Evolutionary conservation across 805 yeast species (phyloP).

Genomic region (Zygosaccharomyces bailii): DNA sequence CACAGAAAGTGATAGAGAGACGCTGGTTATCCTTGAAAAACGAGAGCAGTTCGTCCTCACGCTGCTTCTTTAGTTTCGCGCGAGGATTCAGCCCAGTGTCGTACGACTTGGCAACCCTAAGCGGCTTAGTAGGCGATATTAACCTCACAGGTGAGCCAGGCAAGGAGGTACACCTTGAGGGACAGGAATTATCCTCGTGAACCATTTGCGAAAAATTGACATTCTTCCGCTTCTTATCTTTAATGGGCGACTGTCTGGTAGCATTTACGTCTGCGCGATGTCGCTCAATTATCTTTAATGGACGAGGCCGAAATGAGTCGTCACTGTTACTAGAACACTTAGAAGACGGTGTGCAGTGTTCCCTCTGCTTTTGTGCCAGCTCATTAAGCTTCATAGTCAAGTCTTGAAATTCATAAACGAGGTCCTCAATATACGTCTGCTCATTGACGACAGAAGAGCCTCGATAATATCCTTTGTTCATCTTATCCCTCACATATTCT

Average conservation of each 20-base stretch:
- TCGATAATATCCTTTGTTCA: slow-evolving; percentile 14
- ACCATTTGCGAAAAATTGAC: slow-evolving; percentile 4
- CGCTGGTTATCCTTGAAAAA: slow-evolving; percentile 35
- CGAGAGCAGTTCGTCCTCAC: slow-evolving; percentile 15
- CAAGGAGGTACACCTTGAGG: slow-evolving; percentile 16
- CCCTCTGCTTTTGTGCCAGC: slow-evolving; percentile 15
- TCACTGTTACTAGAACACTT: slow-evolving; percentile 16
- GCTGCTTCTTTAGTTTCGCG: slow-evolving; percentile 7
- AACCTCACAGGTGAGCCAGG: slow-evolving; percentile 24
- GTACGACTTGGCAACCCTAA: slow-evolving; percentile 29
- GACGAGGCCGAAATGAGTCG: slow-evolving; percentile 18
- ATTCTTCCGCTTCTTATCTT: slow-evolving; percentile 7
- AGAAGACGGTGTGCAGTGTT: slow-evolving; percentile 20
- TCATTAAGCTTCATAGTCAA: slow-evolving; percentile 27
- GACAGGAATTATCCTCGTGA: neutral
- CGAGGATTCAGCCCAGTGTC: slow-evolving; percentile 26
- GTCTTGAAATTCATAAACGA: slow-evolving; percentile 30
- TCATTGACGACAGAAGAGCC: slow-evolving; percentile 7
- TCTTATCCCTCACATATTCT: slow-evolving; percentile 22
- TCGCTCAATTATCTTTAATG: slow-evolving; percentile 28
- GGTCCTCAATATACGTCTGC: slow-evolving; percentile 22
- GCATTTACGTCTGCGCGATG: slow-evolving; percentile 11
- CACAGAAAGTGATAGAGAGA: slow-evolving; percentile 33
- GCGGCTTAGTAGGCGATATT: slow-evolving; percentile 4
- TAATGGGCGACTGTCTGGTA: slow-evolving; percentile 12